Conservation (phyloP, 164 flowering plant genomes). For the Annona cherimola region DNA sequence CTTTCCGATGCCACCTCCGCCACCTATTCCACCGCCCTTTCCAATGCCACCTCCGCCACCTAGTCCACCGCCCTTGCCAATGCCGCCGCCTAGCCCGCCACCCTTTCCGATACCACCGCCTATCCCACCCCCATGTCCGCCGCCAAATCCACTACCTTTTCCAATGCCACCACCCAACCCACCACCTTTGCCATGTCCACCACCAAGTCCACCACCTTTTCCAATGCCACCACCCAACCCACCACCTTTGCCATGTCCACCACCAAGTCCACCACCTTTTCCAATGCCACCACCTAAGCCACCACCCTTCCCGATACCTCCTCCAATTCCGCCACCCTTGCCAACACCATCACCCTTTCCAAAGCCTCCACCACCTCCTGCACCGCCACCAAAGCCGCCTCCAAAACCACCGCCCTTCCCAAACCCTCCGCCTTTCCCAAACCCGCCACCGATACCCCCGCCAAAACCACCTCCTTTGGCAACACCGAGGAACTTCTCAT, state of each 20-base stretch:
- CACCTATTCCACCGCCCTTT: slow-evolving; percentile 9
- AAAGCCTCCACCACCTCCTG: neutral
- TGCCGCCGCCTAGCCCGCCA: slow-evolving; percentile 13
- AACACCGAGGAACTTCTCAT: slow-evolving; percentile 1
- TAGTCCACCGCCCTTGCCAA: slow-evolving; percentile 11
- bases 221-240: slow-evolving; percentile 10
- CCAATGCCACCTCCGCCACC: slow-evolving; percentile 9
- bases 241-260: slow-evolving; percentile 7
- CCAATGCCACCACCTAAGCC: slow-evolving; percentile 4
- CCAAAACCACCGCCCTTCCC: neutral
- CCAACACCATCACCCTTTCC: slow-evolving; percentile 4
- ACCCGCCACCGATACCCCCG: slow-evolving; percentile 4
- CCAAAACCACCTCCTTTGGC: neutral
- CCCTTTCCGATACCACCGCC: slow-evolving; percentile 20
- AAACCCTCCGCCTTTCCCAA: neutral
- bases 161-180: no score
- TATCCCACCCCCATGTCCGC: slow-evolving; percentile 4
- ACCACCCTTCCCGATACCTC: slow-evolving; percentile 2
- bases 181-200: neutral
- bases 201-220: neutral
- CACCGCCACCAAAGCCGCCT: neutral
- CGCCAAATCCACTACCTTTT: neutral
- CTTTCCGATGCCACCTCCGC: slow-evolving; percentile 11
- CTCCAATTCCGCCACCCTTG: slow-evolving; percentile 6
- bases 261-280: slow-evolving; percentile 1